Evolutionary conservation across 352 stramenopile species (phyloP), one percentile per base, ranked within the genome.

Genomic region (Phytophthora macrochlamydospora): DNA sequence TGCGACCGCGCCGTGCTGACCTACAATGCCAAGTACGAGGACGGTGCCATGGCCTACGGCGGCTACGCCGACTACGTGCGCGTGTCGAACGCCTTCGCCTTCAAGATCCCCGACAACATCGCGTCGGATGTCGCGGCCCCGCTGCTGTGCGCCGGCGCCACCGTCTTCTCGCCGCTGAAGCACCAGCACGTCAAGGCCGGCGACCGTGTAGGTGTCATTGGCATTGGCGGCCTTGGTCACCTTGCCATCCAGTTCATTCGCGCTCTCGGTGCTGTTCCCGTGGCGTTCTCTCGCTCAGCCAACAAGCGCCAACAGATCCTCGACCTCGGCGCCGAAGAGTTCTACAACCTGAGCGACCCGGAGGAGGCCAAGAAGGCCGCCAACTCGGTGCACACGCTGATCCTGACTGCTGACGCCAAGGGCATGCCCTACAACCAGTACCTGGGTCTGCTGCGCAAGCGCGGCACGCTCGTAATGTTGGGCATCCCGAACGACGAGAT

Each of bases 181-280:
- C 70, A 83, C 65, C 65, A 73, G 40, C 75, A 76, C 58, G 76
- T 89, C n/a, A 70, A 87, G 63, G 32, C 66, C 13, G 79, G 78
- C 12, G 64, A 87, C 51, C 81, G 73, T 13, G 74, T 97, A 3
- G 90, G 73, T 38, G 74, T 97, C 18, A 79, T 90, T 35, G 90
- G 90, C 33, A 83, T 95, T 67, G 90, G 90, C 12, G 90, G 90
- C 14, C 75, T 97, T 31, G 90, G 90, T 32, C 91, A 97, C 68
- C 75, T 97, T 59, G 89, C 69, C 24, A 78, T 97, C 57, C 91
- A 96, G 74, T 85, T 95, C 59, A 90, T 85, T 45, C 71, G 77
- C 18, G 89, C 81, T 24, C 69, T 95, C 32, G 79, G 81, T 12
- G 67, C 67, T 3, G 63, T 85, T 7, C 73, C 87, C 1, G 75